Base-by-base conservation (phyloP, 306 rosid genomes). In the Cicer arietinum region DNA sequence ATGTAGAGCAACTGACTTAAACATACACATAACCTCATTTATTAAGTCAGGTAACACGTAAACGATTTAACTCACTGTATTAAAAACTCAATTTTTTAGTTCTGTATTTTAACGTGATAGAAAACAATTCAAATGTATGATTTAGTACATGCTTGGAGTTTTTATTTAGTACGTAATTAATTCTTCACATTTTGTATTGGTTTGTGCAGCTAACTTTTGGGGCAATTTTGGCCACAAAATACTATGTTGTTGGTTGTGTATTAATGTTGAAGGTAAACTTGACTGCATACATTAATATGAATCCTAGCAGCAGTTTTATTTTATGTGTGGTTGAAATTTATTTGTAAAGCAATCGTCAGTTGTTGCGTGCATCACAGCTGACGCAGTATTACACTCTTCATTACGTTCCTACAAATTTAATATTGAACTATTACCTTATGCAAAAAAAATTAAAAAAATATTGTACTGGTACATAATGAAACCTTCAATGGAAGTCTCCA, bases 251-350 rank as follows among this genome's bases (percentile, higher is more conserved):
- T n/a, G 1, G 39, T 44, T 30, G 39, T 53, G 30, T 25, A 25
- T 39, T n/a, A 71, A 54, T 70, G 48, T 47, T 14, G 63, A 43
- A 59, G 37, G 59, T 57, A 68, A 75, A 63, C 67, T 16, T 52
- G 51, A 47, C 47, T 46, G 46, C 37, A 44, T 42, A 25, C 44
- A 66, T 69, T 76, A 41, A 41, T 41, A 41, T 41, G 7, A 41
- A 75, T 69, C 74, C 62, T 52, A 53, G 45, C 8, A 43, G 6
- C 30, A 45, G 46, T 64, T 66, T 43, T 10, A 59, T 37, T 37
- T 57, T 35, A 35, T 75, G 46, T 78, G 77, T 68, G 83, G 80
- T 67, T 73, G 17, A 82, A 81, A 50, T 25, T 25, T 25, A 67
- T 12, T 76, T 73, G 12, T 42, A 41, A 30, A 59, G 10, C 16